Conservation (phyloP, 2,329 filamentous ascomycete species). For the Harringtonia lauricola region DNA sequence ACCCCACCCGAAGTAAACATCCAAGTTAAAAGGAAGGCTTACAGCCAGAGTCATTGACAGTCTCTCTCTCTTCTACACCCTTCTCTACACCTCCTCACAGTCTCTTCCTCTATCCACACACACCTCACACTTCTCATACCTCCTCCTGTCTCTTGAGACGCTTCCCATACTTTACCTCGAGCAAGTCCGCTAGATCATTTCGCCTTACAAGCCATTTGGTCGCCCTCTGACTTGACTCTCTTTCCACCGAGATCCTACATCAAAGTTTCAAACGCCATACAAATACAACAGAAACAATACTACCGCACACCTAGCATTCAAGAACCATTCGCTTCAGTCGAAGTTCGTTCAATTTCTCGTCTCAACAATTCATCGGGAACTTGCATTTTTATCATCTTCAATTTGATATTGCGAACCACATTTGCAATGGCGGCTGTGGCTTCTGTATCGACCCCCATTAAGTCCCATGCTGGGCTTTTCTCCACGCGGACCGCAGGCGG, state of each 20-base stretch:
- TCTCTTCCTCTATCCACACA: constrained; percentile 11
- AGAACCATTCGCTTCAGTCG: constrained; percentile 49
- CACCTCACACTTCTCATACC: constrained; percentile 6
- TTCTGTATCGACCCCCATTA: constrained; percentile 79
- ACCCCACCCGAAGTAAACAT: constrained; percentile 13
- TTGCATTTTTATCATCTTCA: background rate
- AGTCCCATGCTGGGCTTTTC: constrained; percentile 90
- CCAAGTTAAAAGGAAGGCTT: constrained; percentile 11
- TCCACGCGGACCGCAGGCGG: constrained; percentile 86
- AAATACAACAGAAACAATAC: constrained; percentile 27
- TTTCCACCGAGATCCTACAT: constrained; percentile 13
- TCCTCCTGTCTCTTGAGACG: constrained; percentile 4
- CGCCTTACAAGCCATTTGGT: constrained; percentile 34
- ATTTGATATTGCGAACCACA: constrained; percentile 13
- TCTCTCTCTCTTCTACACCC: constrained; percentile 11
- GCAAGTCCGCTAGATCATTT: constrained; percentile 37
- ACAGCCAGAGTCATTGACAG: constrained; percentile 1
- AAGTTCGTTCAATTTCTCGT: constrained; percentile 37
- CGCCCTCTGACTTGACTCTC: constrained; percentile 36
- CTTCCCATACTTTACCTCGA: constrained; percentile 12
- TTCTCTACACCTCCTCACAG: constrained; percentile 10
- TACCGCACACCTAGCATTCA: constrained; percentile 29
- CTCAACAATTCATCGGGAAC: constrained; percentile 12
- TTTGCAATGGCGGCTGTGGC: constrained; percentile 63
- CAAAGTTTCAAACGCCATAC: constrained; percentile 28